A percentile compares a stretch with the other conserved stretches of the same genome.
Evolutionary conservation across 495 filamentous ascomycete genomes (phyloP).

Genomic region (Bryoglossum gracile): DNA sequence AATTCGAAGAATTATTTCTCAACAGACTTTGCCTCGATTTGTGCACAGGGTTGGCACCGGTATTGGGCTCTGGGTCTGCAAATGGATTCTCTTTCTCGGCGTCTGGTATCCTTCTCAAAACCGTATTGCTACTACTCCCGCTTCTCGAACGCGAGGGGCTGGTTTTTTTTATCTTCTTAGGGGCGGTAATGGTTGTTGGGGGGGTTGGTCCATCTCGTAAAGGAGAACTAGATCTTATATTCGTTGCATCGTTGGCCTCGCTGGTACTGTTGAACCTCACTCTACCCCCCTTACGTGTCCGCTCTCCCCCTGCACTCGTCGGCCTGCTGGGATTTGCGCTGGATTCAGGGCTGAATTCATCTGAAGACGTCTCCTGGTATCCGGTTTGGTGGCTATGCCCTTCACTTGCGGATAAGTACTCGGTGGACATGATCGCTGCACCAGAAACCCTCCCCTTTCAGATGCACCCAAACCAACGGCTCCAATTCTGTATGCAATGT

Average conservation of each 20-base stretch:
- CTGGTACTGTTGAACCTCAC: conserved; percentile 24
- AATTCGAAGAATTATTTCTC: conserved; percentile 30
- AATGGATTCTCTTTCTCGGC: conserved; percentile 19
- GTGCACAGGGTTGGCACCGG: neutral
- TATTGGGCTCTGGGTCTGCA: too few species aligned
- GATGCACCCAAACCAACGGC: neutral
- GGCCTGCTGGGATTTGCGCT: conserved; percentile 19
- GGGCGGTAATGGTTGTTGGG: neutral
- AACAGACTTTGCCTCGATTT: conserved; percentile 30
- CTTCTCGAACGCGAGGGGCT: conserved; percentile 16
- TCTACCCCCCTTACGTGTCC: conserved; percentile 6
- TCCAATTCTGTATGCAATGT: neutral
- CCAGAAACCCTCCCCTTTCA: neutral
- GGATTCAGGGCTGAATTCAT: conserved; percentile 6
- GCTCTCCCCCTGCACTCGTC: conserved; percentile 8
- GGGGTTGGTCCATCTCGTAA: conserved; percentile 8
- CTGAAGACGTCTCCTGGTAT: conserved; percentile 8
- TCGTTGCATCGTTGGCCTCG: conserved; percentile 22
- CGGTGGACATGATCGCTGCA: conserved; percentile 15
- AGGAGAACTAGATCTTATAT: conserved; percentile 11
- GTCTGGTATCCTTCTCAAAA: conserved; percentile 16
- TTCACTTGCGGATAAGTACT: conserved; percentile 10
- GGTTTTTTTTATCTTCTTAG: conserved; percentile 6
- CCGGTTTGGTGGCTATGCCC: neutral
- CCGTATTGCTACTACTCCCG: conserved; percentile 3